phyloP scores from a whole-genome alignment of 83 land plant species.

The Thuja plicata region DNA sequence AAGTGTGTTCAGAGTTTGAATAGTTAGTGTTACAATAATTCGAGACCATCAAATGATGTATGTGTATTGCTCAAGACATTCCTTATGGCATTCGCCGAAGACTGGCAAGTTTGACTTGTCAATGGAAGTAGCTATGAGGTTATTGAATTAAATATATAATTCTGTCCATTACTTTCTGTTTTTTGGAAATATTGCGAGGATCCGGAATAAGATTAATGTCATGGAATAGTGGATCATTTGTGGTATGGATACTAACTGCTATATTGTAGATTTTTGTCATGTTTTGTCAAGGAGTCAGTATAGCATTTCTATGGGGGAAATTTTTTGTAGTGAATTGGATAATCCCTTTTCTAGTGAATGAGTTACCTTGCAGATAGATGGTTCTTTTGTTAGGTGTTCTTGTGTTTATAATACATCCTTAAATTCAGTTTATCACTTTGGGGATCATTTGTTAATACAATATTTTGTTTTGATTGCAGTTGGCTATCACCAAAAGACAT shows the following conservation, averaged over 20 bases:
- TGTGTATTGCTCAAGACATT: not conserved
- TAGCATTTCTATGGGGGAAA: not conserved
- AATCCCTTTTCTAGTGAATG: not conserved
- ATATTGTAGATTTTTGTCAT: not conserved
- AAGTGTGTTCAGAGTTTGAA: not conserved
- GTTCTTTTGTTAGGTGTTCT: not conserved
- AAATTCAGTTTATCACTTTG: not conserved
- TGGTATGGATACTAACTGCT: not conserved
- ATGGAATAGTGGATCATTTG: not conserved
- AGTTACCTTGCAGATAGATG: not conserved
- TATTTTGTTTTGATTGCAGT: slow-evolving; percentile 25
- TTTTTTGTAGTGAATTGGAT: not conserved
- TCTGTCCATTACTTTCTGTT: not conserved
- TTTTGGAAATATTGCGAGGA: not conserved
- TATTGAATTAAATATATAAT: not conserved
- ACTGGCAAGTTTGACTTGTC: not conserved
- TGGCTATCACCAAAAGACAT: slow-evolving; percentile 45
- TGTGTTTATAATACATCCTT: not conserved
- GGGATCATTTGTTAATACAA: not conserved
- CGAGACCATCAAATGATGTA: not conserved
- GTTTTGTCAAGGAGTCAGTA: not conserved
- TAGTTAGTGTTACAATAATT: not conserved
- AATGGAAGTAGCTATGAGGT: not conserved
- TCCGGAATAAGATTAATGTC: not conserved
- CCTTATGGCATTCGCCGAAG: not conserved